These are phyloP conservation scores for Pelargonium cotyledonis DNA, from an alignment of 441 rosid species.

Conservation along the genomic window DNA sequence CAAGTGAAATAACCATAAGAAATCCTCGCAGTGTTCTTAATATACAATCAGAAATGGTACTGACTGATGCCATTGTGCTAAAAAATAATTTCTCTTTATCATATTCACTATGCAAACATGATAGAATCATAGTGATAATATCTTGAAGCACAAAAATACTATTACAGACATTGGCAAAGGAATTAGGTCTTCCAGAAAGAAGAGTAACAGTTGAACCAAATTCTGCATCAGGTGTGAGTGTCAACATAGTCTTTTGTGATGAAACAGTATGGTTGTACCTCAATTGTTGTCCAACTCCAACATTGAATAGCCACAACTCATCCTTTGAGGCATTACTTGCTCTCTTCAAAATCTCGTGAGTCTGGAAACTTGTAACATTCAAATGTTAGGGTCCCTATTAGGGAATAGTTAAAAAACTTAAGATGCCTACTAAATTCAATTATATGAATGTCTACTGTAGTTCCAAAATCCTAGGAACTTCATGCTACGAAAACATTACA, in stretches of 20 bases:
- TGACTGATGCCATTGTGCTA: constrained; percentile 59
- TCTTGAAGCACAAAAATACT: constrained; percentile 59
- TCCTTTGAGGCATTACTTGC: constrained; percentile 39
- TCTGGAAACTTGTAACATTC: constrained; percentile 38
- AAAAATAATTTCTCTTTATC: constrained; percentile 45
- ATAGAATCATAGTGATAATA: constrained; percentile 35
- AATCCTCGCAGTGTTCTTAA: constrained; percentile 69
- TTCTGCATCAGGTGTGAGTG: constrained; percentile 32
- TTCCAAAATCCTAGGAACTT: neutral
- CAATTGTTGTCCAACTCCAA: constrained; percentile 33
- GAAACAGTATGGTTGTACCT: constrained; percentile 33
- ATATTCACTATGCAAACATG: constrained; percentile 36
- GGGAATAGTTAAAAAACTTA: neutral
- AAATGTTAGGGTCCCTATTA: constrained; percentile 24
- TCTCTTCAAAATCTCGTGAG: constrained; percentile 59
- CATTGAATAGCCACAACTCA: constrained; percentile 48
- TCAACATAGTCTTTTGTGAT: constrained; percentile 17
- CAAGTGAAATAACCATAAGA: constrained; percentile 64
- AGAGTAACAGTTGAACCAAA: constrained; percentile 31
- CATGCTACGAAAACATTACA: neutral
- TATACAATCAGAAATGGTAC: constrained; percentile 62
- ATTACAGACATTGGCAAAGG: constrained; percentile 35
- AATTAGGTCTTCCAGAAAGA: constrained; percentile 28
- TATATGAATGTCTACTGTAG: neutral
- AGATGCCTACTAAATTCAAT: neutral